phyloP scores from a whole-genome alignment of 768 basidiomycete species.

The Crucibulum laeve region DNA sequence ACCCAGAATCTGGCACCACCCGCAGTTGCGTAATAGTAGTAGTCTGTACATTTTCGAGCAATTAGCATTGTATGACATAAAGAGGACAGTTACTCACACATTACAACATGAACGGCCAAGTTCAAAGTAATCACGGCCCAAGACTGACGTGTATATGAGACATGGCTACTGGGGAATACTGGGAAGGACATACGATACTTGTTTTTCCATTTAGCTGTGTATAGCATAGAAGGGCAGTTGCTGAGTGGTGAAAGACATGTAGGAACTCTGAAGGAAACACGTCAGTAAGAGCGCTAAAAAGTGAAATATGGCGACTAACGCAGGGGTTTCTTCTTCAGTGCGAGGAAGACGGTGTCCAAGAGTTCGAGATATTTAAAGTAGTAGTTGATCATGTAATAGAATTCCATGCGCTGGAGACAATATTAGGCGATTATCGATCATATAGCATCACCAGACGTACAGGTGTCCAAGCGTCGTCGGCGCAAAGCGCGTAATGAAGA shows the following conservation, averaged over 20 bases:
- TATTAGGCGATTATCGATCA: constrained; percentile 5
- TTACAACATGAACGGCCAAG: constrained; percentile 90
- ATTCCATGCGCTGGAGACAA: constrained; percentile 69
- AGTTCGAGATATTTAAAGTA: constrained; percentile 98
- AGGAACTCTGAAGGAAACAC: constrained; percentile 67
- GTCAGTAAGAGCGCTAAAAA: background rate
- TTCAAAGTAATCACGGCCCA: constrained; percentile 95
- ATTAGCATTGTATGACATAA: background rate
- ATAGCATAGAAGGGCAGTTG: constrained; percentile 92
- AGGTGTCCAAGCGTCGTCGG: constrained; percentile 75
- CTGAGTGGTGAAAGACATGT: constrained; percentile 99
- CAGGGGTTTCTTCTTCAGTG: constrained; percentile 96
- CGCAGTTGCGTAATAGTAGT: constrained; percentile 98
- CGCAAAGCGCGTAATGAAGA: constrained; percentile 75
- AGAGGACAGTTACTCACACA: constrained; percentile 73
- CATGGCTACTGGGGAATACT: constrained; percentile 2
- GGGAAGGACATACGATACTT: constrained; percentile 66
- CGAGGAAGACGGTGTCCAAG: constrained; percentile 94
- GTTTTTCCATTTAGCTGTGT: constrained; percentile 93
- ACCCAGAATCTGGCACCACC: constrained; percentile 98
- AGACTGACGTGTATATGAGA: constrained; percentile 47
- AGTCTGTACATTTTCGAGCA: constrained; percentile 52
- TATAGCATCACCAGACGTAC: constrained; percentile 42
- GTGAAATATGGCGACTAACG: constrained; percentile 43
- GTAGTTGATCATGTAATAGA: constrained; percentile 99